Base-by-base conservation (phyloP, 164 flowering plant genomes). In the Dillenia turbinata region DNA sequence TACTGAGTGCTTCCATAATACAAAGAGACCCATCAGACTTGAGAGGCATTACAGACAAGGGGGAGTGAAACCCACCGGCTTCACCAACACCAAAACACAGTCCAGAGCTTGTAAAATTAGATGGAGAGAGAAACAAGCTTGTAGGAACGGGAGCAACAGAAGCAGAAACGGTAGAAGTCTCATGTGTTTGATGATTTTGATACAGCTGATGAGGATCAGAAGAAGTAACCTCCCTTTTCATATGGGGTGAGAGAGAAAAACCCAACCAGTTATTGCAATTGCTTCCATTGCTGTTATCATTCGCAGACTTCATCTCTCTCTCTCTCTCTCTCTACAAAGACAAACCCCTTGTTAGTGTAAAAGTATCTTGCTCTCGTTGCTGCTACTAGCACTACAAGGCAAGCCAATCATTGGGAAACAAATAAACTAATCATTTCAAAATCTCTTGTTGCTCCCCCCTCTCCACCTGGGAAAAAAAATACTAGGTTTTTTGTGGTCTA, bases 21-120 rank as follows among this genome's bases (percentile, higher is more conserved):
- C 93, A 88, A 56, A 90, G 93, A 62, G 98, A 89, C 8, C 96
- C 96, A 71, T 92, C 98, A 12, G 96, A 86, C 69, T 88, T 87
- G 52, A 89, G 81, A 9, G 96, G 98, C 95, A 92, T 84, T 6
- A 79, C 75, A 62, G 90, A 67, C 52, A 87, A 61, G 22, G 81
- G 75, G 60, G 94, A 54, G 60, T 69, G 70, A 54, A 73, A 76
- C 22, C 71, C 79, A 49, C 69, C 78, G 67, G 59, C 73, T 60
- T 75, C 83, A 40, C 65, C 71, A 24, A 73, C 71, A 0, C 77
- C 82, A 64, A 76, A 78, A 55, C 77, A 75, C 56, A 81, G 47
- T 10, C 74, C 75, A 47, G 80, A 63, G 79, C 24, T 64, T 67
- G 65, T 70, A 56, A 74, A 66, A 46, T 69, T 77, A 40, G 77